Evolutionary conservation across 192 early-diverging fungal species (phyloP).

Genomic region (Phlyctochytrium bullatum): DNA sequence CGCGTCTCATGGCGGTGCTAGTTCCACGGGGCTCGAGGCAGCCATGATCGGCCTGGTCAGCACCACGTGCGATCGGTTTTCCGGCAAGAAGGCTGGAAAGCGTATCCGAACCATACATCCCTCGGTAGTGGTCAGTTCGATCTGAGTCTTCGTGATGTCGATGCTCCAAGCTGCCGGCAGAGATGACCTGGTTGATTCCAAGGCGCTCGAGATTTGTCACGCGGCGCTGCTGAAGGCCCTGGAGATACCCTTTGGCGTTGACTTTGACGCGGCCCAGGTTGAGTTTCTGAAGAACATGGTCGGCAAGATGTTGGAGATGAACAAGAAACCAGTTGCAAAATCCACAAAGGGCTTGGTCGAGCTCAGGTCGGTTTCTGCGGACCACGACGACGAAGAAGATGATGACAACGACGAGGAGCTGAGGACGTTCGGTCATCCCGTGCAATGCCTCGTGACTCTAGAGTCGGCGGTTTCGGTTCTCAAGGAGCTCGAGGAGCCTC

Average conservation of each 20-base stretch:
- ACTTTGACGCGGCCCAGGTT: not conserved
- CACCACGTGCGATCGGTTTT: slow-evolving; percentile 25
- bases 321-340: not conserved
- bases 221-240: slow-evolving; percentile 6
- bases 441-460: not conserved
- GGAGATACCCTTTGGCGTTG: too few species aligned
- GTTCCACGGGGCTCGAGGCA: not conserved
- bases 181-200: slow-evolving; percentile 1
- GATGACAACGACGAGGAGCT: too few species aligned
- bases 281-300: not conserved
- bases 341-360: not conserved
- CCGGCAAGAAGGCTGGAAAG: slow-evolving; percentile 18
- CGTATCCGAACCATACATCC: slow-evolving; percentile 9
- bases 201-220: not conserved
- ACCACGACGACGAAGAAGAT: not conserved
- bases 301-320: not conserved
- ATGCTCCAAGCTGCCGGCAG: slow-evolving; percentile 9
- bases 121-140: slow-evolving; percentile 13
- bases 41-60: slow-evolving; percentile 22
- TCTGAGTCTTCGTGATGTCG: slow-evolving; percentile 20
- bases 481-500: not conserved
- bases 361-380: too few species aligned
- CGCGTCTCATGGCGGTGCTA: not conserved
- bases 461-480: not conserved
- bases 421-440: not conserved